phyloP scores from a whole-genome alignment of 192 early-diverging fungal species.

The Backusella tarrabulga region DNA sequence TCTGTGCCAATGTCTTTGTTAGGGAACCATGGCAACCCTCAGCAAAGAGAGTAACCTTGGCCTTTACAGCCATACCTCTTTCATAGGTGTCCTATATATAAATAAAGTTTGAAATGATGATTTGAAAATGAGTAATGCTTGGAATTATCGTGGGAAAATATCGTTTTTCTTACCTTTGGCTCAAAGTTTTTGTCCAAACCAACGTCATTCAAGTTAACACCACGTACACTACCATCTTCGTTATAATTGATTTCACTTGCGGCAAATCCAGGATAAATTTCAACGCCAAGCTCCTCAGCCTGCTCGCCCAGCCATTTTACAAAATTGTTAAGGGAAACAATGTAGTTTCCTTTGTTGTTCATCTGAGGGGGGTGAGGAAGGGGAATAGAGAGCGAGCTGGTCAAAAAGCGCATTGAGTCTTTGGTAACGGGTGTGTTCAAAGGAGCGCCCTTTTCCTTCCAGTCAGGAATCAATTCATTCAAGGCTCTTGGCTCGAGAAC shows the following conservation, averaged over 20 bases:
- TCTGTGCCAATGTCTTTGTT: conserved; percentile 84
- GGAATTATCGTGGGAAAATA: conserved; percentile 6
- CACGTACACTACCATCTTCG: conserved; percentile 89
- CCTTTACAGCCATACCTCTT: conserved; percentile 92
- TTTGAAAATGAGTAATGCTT: not conserved
- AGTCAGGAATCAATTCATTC: conserved; percentile 95
- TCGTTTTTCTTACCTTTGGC: conserved; percentile 57
- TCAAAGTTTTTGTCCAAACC: conserved; percentile 86
- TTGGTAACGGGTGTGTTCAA: conserved; percentile 80
- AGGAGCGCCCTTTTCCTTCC: conserved; percentile 95
- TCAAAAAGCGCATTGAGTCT: conserved; percentile 88
- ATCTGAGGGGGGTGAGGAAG: conserved; percentile 91
- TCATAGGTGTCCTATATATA: conserved; percentile 71
- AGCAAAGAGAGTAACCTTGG: conserved; percentile 93
- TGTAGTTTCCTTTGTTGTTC: conserved; percentile 97
- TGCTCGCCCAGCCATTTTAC: conserved; percentile 95
- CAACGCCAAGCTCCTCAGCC: conserved; percentile 94
- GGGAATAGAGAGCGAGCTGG: conserved; percentile 73
- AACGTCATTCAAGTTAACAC: conserved; percentile 94
- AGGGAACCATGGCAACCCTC: conserved; percentile 98
- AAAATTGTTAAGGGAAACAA: conserved; percentile 92
- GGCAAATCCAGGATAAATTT: conserved; percentile 91
- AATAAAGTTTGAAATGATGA: not conserved
- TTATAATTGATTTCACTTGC: conserved; percentile 91
- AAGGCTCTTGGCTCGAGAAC: conserved; percentile 91